These are phyloP conservation scores for Dryadomyces quercus-mongolicae DNA, from an alignment of 2,329 filamentous ascomycete genomes.

Conservation along the genomic window DNA sequence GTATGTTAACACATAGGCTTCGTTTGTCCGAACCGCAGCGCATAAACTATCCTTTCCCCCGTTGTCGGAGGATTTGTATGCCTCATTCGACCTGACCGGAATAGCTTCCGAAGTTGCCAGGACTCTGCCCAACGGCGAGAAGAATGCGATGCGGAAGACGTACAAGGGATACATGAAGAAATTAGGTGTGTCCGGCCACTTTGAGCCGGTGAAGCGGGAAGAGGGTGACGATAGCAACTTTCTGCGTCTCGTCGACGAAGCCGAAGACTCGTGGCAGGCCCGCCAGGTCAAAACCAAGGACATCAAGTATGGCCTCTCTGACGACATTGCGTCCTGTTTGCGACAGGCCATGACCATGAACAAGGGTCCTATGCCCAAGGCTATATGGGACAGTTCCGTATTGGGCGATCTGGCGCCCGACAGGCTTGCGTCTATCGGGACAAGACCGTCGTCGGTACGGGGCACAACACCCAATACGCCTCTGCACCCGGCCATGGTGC, in stretches of 20 bases:
- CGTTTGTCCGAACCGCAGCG: constrained; percentile 22
- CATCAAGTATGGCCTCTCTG: constrained; percentile 39
- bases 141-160: constrained; percentile 54
- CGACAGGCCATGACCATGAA: constrained; percentile 43
- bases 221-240: constrained; percentile 39
- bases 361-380: constrained; percentile 42
- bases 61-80: constrained; percentile 45
- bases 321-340: constrained; percentile 30
- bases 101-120: constrained; percentile 51
- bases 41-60: constrained; percentile 35
- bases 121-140: constrained; percentile 52
- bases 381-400: constrained; percentile 44
- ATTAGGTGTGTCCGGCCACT: constrained; percentile 48
- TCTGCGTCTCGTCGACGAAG: constrained; percentile 34
- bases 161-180: constrained; percentile 59
- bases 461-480: constrained; percentile 43
- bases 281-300: constrained; percentile 41
- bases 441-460: constrained; percentile 30
- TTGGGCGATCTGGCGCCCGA: constrained; percentile 41
- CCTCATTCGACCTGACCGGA: constrained; percentile 40
- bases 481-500: constrained; percentile 21
- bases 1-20: constrained; percentile 12
- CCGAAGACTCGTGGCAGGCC: constrained; percentile 45
- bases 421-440: constrained; percentile 21
- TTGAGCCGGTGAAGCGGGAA: constrained; percentile 46